These are phyloP conservation scores for Ceratorhiza oryzae-sativae DNA, from an alignment of 1,284 basidiomycete species.

Conservation along the genomic window DNA sequence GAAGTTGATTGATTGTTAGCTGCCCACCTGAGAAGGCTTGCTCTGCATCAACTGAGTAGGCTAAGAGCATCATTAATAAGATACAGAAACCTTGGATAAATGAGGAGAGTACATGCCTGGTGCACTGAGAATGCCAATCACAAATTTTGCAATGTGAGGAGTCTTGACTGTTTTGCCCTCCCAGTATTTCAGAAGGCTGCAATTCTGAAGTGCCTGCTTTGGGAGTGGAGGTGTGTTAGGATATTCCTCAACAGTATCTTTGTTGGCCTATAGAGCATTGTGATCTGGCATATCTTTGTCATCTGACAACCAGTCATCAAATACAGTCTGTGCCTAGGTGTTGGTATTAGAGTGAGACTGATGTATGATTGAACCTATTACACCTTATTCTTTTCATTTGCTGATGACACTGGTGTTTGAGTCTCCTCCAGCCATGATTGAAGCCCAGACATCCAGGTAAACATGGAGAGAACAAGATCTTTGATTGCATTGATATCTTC, in stretches of 20 bases:
- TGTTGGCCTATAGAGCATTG: background rate
- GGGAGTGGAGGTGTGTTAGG: background rate
- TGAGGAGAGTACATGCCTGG: background rate
- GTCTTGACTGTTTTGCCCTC: background rate
- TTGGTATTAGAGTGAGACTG: background rate
- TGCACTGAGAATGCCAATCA: slow-evolving; percentile 3
- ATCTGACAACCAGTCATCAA: background rate
- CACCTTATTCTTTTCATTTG: background rate
- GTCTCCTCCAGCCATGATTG: background rate
- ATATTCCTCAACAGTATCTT: background rate
- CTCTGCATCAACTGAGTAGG: slow-evolving; percentile 10
- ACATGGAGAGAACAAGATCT: background rate
- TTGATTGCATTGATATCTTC: background rate
- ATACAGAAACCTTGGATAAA: background rate
- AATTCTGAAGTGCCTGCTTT: background rate
- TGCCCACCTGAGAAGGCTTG: slow-evolving; percentile 14
- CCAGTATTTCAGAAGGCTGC: slow-evolving; percentile 2
- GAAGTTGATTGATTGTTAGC: slow-evolving; percentile 7
- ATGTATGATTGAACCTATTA: background rate
- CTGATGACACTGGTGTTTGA: background rate
- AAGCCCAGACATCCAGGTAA: background rate
- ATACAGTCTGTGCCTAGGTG: background rate
- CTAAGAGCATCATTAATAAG: background rate
- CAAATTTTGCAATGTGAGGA: background rate
- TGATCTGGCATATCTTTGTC: background rate